Evolutionary conservation across 345 rosid species (phyloP).

Genomic region (Nephelium lappaceum): DNA sequence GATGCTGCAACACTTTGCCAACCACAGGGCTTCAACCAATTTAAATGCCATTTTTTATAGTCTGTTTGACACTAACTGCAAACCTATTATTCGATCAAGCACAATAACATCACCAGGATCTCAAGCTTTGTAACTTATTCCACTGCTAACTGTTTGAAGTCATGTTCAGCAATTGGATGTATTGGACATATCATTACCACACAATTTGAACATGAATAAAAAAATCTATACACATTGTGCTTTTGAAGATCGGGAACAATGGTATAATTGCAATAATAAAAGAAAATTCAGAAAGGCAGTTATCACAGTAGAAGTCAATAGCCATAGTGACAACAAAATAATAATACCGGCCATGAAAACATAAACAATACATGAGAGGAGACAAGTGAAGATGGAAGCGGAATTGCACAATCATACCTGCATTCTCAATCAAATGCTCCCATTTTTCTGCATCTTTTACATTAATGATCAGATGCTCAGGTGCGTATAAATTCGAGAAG

Average conservation of each 20-base stretch:
- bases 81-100: neutral
- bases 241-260: neutral
- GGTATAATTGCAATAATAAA: neutral
- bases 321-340: neutral
- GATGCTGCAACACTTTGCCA: neutral
- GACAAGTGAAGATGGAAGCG: neutral
- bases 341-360: neutral
- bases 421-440: constrained; percentile 84
- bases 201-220: neutral
- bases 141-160: neutral
- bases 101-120: neutral
- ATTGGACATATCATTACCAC: neutral
- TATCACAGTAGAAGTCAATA: neutral
- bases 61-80: neutral
- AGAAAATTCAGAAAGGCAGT: neutral
- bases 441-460: constrained; percentile 91
- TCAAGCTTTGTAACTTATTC: neutral
- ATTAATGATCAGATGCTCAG: constrained; percentile 89
- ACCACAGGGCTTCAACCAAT: too few relatives aligned
- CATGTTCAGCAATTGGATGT: neutral
- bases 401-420: constrained; percentile 47
- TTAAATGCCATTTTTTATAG: neutral
- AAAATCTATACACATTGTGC: neutral
- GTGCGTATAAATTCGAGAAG: constrained; percentile 91
- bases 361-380: neutral